Conservation (phyloP, 1,284 basidiomycete genomes). For the Ceratobasidium sp. region DNA sequence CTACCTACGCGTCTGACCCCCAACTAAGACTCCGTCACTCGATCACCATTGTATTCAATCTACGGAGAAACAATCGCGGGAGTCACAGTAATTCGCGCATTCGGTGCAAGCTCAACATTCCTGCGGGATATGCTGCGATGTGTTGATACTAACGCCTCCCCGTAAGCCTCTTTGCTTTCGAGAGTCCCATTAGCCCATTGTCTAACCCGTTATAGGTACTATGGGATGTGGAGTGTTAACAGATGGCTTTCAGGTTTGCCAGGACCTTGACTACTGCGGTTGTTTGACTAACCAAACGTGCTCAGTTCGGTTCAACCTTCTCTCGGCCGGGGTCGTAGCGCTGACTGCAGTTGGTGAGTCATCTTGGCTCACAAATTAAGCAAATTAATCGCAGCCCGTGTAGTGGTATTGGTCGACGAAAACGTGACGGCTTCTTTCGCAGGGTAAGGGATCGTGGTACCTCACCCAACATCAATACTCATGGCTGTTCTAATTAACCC, state of each 20-base stretch:
- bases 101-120: constrained; percentile 87
- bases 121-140: constrained; percentile 86
- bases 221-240: constrained; percentile 87
- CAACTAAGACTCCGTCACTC: constrained; percentile 79
- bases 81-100: constrained; percentile 79
- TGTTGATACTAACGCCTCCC: constrained; percentile 72
- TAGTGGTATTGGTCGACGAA: constrained; percentile 72
- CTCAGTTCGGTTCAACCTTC: constrained; percentile 82
- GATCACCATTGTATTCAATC: constrained; percentile 91
- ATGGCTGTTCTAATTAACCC: background rate
- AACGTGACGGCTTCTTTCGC: constrained; percentile 80
- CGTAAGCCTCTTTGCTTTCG: constrained; percentile 9
- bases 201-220: constrained; percentile 63
- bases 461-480: constrained; percentile 31
- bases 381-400: background rate
- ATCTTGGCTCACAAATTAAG: background rate
- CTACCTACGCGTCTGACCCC: background rate
- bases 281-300: constrained; percentile 80
- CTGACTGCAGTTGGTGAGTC: constrained; percentile 64
- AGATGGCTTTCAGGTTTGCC: constrained; percentile 54
- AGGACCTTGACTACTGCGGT: constrained; percentile 35
- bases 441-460: constrained; percentile 56
- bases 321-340: constrained; percentile 78
- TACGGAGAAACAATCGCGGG: constrained; percentile 92
- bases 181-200: constrained; percentile 31